Percentiles rank a stretch among this genome's conserved stretches.
phyloP scores from a whole-genome alignment of 2,329 filamentous ascomycete species.

The Mycosphaerella sp. region DNA sequence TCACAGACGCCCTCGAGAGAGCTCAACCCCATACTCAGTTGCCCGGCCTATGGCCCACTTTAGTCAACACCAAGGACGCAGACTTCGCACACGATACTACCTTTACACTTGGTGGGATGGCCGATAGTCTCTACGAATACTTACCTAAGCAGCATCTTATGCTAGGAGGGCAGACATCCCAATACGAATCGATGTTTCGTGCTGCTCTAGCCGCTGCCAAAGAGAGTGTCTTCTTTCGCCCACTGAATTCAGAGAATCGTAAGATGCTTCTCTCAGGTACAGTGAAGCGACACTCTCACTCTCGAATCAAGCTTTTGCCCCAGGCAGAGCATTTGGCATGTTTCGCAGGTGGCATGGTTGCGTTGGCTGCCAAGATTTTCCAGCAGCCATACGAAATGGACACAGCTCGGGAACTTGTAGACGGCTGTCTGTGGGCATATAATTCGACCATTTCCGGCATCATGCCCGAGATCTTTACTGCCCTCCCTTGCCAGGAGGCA shows the following conservation, averaged over 20 bases:
- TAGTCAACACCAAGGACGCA: constrained; percentile 42
- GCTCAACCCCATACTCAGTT: constrained; percentile 51
- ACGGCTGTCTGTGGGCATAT: constrained; percentile 61
- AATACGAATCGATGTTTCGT: constrained; percentile 45
- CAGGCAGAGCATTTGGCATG: constrained; percentile 48
- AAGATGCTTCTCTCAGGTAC: constrained; percentile 22
- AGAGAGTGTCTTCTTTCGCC: constrained; percentile 42
- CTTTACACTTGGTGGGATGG: constrained; percentile 35
- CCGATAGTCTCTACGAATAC: constrained; percentile 35
- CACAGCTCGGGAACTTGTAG: constrained; percentile 53
- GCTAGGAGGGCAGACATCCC: constrained; percentile 28
- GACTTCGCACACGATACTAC: constrained; percentile 30
- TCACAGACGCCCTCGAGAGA: constrained; percentile 51
- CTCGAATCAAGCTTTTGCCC: constrained; percentile 14
- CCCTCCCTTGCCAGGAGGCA: constrained; percentile 43
- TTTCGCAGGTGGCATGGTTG: constrained; percentile 67
- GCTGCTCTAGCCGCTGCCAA: constrained; percentile 45
- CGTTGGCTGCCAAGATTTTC: constrained; percentile 57
- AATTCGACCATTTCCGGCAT: constrained; percentile 53
- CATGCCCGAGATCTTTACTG: constrained; percentile 55
- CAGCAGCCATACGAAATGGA: constrained; percentile 49
- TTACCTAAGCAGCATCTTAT: constrained; percentile 29
- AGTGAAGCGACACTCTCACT: constrained; percentile 12
- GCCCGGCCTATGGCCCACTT: constrained; percentile 58
- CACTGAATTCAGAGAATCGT: constrained; percentile 39